These are phyloP conservation scores for Tuber microsphaerosporum DNA, from an alignment of 495 filamentous ascomycete species.

Conservation along the genomic window DNA sequence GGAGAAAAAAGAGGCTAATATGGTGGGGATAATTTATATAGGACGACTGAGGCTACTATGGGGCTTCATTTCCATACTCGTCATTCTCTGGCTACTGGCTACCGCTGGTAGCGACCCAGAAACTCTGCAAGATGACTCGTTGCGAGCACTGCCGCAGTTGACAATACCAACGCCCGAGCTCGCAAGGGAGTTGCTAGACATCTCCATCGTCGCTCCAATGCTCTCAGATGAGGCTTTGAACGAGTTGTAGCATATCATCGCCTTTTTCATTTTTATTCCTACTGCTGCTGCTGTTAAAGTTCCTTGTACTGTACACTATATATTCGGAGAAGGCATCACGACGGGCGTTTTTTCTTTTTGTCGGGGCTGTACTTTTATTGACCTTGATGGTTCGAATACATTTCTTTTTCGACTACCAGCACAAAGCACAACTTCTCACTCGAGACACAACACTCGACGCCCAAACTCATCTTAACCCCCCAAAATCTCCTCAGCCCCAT, in stretches of 20 bases:
- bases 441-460: not conserved
- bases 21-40: slow-evolving; percentile 14
- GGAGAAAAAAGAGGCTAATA: not conserved
- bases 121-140: not conserved
- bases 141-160: not conserved
- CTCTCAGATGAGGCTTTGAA: not conserved
- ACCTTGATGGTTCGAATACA: not conserved
- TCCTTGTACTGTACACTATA: not conserved
- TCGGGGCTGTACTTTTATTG: slow-evolving; percentile 5
- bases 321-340: slow-evolving; percentile 7
- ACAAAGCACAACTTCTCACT: not conserved
- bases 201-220: slow-evolving; percentile 7
- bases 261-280: slow-evolving; percentile 3
- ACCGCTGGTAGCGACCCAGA: slow-evolving; percentile 31
- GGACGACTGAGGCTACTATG: slow-evolving; percentile 36
- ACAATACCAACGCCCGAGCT: slow-evolving; percentile 4
- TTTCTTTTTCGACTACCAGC: not conserved
- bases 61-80: slow-evolving; percentile 38
- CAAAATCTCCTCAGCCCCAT: not conserved
- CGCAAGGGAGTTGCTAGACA: slow-evolving; percentile 12
- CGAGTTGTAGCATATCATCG: slow-evolving; percentile 9
- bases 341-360: slow-evolving; percentile 17
- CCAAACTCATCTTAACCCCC: not conserved
- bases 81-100: slow-evolving; percentile 40
- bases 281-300: not conserved